Evolutionary conservation across 163 green algal genomes (phyloP), one percentile per base, ranked within the genome.

Genomic region (Scenedesmus sp.): DNA sequence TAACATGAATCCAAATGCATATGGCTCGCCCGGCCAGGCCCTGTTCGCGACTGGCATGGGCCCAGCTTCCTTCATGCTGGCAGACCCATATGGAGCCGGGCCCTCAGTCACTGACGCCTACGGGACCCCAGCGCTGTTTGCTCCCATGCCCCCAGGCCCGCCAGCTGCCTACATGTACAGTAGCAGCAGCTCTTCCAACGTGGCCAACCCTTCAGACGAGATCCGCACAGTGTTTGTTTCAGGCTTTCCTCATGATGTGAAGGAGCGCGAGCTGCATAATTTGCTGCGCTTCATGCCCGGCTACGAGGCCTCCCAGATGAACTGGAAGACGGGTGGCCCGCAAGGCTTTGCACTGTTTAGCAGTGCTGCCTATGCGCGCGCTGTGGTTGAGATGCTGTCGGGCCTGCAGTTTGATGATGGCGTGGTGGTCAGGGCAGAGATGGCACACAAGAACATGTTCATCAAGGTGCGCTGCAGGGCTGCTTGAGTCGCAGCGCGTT

Each of bases 401-500:
- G 83, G 91, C 83, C 49, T 92, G 49, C 93, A 93, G 26, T 96
- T 97, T 93, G 95, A 96, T 83, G 94, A 95, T n/a, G 89, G 87
- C 24, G 65, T 76, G 43, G 87, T 95, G 3, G 90, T 98, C 72
- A 94, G 97, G 20, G 96, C 93, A n/a, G 97, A 99, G 92, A 96
- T 99, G 93, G 97, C 97, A 18, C 97, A 97, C 89, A 99, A 98
- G 86, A 99, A 99, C 94, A 98, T 99, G 96, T 97, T 96, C 88
- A 89, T 96, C 22, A 96, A 95, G 93, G 93, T 92, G 61, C 20
- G 87, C 20, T 35, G 65, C 59, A 40, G 30, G 3, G 7, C 30
- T 33, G 10, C 24, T 73, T 33, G 61, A n/a, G 24, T 40, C 5
- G 18, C 9, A 76, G 30, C 12, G 30, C 6, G 65, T 76, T 2